These are phyloP conservation scores for Conringia planisiliqua DNA, from an alignment of 345 rosid genomes.

Conservation along the genomic window DNA sequence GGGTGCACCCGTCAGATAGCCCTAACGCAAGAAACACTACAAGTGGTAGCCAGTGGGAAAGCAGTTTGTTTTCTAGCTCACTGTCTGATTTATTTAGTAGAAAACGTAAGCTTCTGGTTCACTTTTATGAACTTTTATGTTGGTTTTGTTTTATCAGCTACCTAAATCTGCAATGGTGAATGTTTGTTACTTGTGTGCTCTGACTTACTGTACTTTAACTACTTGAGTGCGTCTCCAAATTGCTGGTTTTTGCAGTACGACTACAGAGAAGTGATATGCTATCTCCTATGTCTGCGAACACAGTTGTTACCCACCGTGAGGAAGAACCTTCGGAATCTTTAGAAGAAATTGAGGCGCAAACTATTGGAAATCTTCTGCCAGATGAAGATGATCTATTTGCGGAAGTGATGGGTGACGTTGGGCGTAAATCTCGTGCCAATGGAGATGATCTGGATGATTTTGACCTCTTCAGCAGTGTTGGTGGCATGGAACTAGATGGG, in stretches of 20 bases:
- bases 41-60: conserved; percentile 59
- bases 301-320: conserved; percentile 45
- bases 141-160: neutral
- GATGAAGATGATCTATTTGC: conserved; percentile 87
- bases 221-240: neutral
- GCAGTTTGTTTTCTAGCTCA: conserved; percentile 92
- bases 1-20: conserved; percentile 35
- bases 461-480: conserved; percentile 85
- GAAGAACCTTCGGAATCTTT: conserved; percentile 69
- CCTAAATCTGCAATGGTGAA: neutral
- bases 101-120: conserved; percentile 53
- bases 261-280: conserved; percentile 46
- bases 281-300: conserved; percentile 43
- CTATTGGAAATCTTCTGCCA: conserved; percentile 92
- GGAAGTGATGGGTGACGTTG: conserved; percentile 69
- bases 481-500: conserved; percentile 92
- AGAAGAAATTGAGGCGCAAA: conserved; percentile 84
- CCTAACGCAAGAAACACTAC: conserved; percentile 35
- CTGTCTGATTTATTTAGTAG: conserved; percentile 69
- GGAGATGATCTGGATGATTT: conserved; percentile 78
- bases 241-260: conserved; percentile 47
- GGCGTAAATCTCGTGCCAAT: conserved; percentile 39
- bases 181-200: neutral
- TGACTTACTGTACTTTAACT: conserved; percentile 6
- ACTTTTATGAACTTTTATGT: conserved; percentile 1